Evolutionary conservation across 148 eudicot species (phyloP).

Genomic region (Fallopia convolvulus): DNA sequence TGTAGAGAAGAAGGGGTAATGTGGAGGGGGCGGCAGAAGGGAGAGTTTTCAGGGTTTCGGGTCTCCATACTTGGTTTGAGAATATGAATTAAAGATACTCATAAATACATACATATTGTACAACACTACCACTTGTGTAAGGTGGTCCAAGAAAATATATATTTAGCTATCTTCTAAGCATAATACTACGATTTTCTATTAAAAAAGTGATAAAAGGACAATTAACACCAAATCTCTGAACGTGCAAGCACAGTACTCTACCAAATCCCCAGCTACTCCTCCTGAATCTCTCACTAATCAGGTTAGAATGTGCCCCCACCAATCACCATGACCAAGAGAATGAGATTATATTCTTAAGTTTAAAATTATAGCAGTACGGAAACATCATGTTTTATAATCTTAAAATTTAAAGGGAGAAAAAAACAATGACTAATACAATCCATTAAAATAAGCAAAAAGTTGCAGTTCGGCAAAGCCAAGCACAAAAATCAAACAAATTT

Average conservation of each 20-base stretch:
- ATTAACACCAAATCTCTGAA: slow-evolving; percentile 4
- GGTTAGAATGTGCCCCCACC: not conserved
- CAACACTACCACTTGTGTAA: too few relatives aligned
- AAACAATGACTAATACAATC: not conserved
- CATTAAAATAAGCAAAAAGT: not conserved
- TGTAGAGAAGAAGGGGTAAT: too few relatives aligned
- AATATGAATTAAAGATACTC: too few relatives aligned
- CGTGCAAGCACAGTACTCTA: slow-evolving; percentile 16
- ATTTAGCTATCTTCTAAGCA: too few relatives aligned
- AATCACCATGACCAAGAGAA: not conserved
- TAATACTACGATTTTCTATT: not conserved
- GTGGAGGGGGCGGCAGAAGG: too few relatives aligned
- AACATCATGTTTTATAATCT: not conserved
- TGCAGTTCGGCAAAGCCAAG: not conserved
- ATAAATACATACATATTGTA: too few relatives aligned
- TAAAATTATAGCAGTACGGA: not conserved
- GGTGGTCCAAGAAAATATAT: too few relatives aligned
- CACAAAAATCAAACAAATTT: not conserved
- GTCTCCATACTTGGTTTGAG: too few relatives aligned
- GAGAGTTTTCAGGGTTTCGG: too few relatives aligned
- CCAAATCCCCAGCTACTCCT: slow-evolving; percentile 18
- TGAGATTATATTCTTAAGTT: not conserved
- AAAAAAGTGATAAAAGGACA: not conserved
- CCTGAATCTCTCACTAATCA: slow-evolving; percentile 5
- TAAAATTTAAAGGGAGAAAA: not conserved